Conservation (phyloP, 768 basidiomycete species). For the Lentinula edodes region DNA sequence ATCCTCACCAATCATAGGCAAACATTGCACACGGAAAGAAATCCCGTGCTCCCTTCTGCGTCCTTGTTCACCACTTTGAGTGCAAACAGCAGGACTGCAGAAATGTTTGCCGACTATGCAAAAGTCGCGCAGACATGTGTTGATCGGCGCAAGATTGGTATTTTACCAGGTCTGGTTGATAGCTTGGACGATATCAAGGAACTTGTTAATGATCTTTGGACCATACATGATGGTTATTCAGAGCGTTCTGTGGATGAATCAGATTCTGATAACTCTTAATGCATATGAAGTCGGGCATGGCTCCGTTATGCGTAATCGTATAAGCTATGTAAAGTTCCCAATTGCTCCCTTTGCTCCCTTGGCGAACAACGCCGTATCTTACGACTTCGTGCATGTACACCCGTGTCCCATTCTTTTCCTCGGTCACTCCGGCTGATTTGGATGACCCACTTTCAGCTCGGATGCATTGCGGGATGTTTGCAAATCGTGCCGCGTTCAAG, state of each 20-base stretch:
- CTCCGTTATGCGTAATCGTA: not conserved
- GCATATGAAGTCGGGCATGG: not conserved
- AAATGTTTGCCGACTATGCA: conserved; percentile 47
- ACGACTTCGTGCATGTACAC: not conserved
- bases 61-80: conserved; percentile 26
- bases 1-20: conserved; percentile 7
- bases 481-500: not conserved
- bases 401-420: not conserved
- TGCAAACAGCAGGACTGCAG: conserved; percentile 37
- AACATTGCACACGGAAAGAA: conserved; percentile 3
- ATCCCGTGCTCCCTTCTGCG: conserved; percentile 12
- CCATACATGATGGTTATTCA: conserved; percentile 38
- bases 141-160: conserved; percentile 29
- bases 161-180: conserved; percentile 25
- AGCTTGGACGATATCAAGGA: conserved; percentile 55
- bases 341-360: not conserved
- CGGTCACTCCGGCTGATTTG: not conserved
- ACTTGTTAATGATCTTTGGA: conserved; percentile 54
- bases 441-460: not conserved
- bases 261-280: not conserved
- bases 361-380: not conserved
- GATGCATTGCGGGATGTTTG: not conserved
- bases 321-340: not conserved
- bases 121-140: conserved; percentile 39
- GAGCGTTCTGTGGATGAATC: not conserved